Evolutionary conservation across 2,329 filamentous ascomycete species (phyloP), one percentile per base, ranked within the genome.

Genomic region (Sporothrix inflata): DNA sequence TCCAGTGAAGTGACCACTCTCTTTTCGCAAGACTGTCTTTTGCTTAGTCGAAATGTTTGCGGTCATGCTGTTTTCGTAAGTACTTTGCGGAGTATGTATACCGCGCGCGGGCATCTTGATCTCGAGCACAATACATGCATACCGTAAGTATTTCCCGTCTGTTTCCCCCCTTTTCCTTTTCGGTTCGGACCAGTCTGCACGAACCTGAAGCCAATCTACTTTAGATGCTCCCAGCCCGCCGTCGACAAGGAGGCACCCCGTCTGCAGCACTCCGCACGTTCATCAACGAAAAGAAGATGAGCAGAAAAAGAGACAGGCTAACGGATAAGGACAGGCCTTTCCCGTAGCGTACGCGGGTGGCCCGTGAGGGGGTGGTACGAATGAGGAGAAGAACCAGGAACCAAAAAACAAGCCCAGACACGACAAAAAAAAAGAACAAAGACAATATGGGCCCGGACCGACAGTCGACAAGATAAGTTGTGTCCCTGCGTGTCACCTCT

Each of bases 401-500:
- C n/a, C 12, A 19, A 42, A 40, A 45, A 47, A 30, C 47, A 65
- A 16, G 16, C 1, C 14, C 19, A 42, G 34, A 45, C 19, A 27
- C 21, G 16, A 30, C 47, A 16, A 30, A 16, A 11, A 7, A 7
- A 34, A 8, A 11, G 51, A 16, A 55, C 30, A 38, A 60, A 27
- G 38, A 45, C 5, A 45, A 11, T 4, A 42, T 11, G n/a, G n/a
- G n/a, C 9, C 14, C 19, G 60, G 12, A 19, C 55, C 60, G 24
- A 38, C 38, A 7, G 38, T 24, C 7, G 11, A 42, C 38, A 4
- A 1, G 40, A 21, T 27, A n/a, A 8, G 19, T 11, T 9, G 5
- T 63, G 60, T 24, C 60, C 38, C 38, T 63, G 60, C 38, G 60
- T 63, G 60, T 27, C 38, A 45, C 21, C 16, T 63, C 38, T 38